Conservation (phyloP, 2,329 filamentous ascomycete genomes). For the Monosporascus sp. region DNA sequence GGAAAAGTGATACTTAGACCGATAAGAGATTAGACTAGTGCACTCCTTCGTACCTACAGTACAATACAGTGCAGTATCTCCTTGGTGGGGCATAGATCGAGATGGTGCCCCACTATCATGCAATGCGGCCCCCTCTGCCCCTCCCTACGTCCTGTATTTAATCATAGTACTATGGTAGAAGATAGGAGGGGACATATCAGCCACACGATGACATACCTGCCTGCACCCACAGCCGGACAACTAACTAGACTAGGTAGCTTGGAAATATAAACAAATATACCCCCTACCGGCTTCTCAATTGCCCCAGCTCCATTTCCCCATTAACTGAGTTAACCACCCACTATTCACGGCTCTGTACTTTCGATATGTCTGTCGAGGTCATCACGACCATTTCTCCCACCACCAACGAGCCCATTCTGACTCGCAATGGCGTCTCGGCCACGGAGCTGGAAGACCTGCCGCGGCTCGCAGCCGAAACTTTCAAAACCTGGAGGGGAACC, state of each 20-base stretch:
- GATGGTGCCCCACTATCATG: no score
- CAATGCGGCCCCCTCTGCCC: background rate
- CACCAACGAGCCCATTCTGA: slow-evolving; percentile 79
- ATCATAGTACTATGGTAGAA: no score
- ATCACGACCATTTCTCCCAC: slow-evolving; percentile 82
- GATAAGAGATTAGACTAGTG: background rate
- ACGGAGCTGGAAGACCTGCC: slow-evolving; percentile 69
- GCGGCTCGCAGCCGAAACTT: slow-evolving; percentile 65
- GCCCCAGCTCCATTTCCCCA: background rate
- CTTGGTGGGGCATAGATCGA: background rate
- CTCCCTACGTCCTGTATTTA: background rate
- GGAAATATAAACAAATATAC: no score
- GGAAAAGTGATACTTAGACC: background rate
- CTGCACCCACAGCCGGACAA: background rate
- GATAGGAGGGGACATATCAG: no score
- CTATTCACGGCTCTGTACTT: background rate
- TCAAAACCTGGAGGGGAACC: slow-evolving; percentile 71
- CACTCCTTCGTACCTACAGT: no score
- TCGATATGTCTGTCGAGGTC: slow-evolving; percentile 56
- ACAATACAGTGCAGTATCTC: no score
- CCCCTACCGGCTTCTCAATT: no score
- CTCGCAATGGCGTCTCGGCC: slow-evolving; percentile 66
- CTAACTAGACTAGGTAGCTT: no score
- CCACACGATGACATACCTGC: background rate
- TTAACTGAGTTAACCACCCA: no score